These are phyloP conservation scores for Lactuca saligna DNA, from an alignment of 129 eudicot species.

Conservation along the genomic window DNA sequence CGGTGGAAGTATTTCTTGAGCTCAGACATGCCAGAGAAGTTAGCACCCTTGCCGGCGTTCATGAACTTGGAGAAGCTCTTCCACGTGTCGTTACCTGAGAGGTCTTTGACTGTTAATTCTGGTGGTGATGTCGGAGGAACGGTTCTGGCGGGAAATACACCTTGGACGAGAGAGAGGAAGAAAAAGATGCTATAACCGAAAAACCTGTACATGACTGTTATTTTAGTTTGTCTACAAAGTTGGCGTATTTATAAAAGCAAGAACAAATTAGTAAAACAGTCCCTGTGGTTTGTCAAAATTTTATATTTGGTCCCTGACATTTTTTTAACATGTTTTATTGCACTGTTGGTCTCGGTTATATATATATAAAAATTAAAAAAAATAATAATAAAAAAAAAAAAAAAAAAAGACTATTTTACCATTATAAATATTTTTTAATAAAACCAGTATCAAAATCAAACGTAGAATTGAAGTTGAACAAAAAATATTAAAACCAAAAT, in stretches of 20 bases:
- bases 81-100: constrained; percentile 52
- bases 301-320: too few species aligned
- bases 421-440: too few species aligned
- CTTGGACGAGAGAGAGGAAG: constrained; percentile 23
- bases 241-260: constrained; percentile 2
- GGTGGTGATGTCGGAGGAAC: constrained; percentile 34
- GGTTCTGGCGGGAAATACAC: constrained; percentile 58
- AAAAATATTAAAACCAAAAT: too few species aligned
- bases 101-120: constrained; percentile 34
- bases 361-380: too few species aligned
- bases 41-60: constrained; percentile 67
- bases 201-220: constrained; percentile 53
- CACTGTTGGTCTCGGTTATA: too few species aligned
- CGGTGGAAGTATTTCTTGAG: constrained; percentile 72
- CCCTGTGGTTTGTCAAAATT: too few species aligned
- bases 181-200: constrained; percentile 27
- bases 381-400: too few species aligned
- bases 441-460: too few species aligned
- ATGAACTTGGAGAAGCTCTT: constrained; percentile 43
- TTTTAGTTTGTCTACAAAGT: constrained; percentile 9
- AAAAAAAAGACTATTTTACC: too few species aligned
- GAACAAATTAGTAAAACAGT: too few species aligned
- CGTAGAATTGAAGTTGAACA: too few species aligned
- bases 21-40: constrained; percentile 58
- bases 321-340: too few species aligned